A percentile compares a stretch with the other conserved stretches of the same genome.
Evolutionary conservation across 768 basidiomycete genomes (phyloP).

Genomic region (Cantharellus anzutake): DNA sequence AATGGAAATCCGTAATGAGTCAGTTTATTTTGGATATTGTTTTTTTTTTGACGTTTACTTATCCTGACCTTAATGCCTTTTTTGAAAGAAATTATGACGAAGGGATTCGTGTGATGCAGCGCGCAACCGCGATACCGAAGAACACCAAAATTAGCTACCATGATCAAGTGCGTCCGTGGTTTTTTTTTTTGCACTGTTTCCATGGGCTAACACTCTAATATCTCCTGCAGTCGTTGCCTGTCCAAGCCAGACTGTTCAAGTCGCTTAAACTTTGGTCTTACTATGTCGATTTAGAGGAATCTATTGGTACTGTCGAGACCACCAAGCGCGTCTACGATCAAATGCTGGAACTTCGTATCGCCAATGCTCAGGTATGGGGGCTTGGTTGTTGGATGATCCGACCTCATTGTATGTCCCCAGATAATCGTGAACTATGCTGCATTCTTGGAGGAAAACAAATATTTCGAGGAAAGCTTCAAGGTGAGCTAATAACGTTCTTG

Average conservation of each 20-base stretch:
- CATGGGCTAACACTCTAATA: constrained; percentile 24
- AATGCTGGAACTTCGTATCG: constrained; percentile 89
- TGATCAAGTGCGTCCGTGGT: constrained; percentile 54
- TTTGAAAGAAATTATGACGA: constrained; percentile 98
- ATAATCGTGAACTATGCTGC: constrained; percentile 93
- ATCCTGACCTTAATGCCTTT: no score
- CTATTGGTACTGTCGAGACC: constrained; percentile 82
- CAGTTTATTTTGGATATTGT: constrained; percentile 21
- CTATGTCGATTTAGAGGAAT: constrained; percentile 94
- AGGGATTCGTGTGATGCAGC: constrained; percentile 86
- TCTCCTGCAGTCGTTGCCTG: constrained; percentile 43
- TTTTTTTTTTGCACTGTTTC: not conserved
- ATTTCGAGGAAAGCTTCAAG: constrained; percentile 98
- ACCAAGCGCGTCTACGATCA: constrained; percentile 90
- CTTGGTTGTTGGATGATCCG: not conserved
- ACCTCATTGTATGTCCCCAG: constrained; percentile 1
- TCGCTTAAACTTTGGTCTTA: constrained; percentile 98
- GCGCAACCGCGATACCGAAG: constrained; percentile 81
- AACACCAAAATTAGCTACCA: constrained; percentile 84
- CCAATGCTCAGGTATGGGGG: constrained; percentile 59
- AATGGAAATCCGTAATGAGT: constrained; percentile 94
- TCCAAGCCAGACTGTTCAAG: constrained; percentile 87
- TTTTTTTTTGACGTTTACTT: no score
- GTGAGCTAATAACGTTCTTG: constrained; percentile 19
- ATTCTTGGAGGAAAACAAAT: constrained; percentile 94